Evolutionary conservation across 2,329 filamentous ascomycete genomes (phyloP).

Genomic region (Phialophora expanda): DNA sequence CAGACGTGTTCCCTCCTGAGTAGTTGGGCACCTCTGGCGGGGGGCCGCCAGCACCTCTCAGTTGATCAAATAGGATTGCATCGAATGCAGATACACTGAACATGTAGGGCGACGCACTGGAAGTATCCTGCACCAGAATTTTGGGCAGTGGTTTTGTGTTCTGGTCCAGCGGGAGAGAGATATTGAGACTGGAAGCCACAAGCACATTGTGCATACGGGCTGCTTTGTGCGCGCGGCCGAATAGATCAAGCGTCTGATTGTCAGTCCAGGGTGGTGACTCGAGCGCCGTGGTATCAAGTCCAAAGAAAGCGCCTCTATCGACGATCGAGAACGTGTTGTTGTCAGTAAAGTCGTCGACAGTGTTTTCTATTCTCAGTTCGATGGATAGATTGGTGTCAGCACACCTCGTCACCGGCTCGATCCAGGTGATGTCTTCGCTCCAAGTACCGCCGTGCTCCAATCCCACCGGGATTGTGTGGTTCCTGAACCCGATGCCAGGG

Average conservation of each 20-base stretch:
- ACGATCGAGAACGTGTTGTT: constrained; percentile 44
- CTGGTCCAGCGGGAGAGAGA: constrained; percentile 14
- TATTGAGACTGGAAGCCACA: constrained; percentile 24
- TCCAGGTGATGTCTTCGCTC: constrained; percentile 48
- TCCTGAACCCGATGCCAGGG: constrained; percentile 52
- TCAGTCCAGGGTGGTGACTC: constrained; percentile 41
- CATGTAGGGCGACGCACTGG: constrained; percentile 1
- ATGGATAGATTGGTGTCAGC: constrained; percentile 50
- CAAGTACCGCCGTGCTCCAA: constrained; percentile 19
- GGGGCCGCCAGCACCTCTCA: constrained; percentile 5
- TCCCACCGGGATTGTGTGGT: constrained; percentile 48
- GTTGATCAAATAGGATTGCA: background rate
- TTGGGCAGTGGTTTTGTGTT: background rate
- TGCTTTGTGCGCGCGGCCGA: constrained; percentile 50
- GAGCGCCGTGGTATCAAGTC: constrained; percentile 47
- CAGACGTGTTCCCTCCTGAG: constrained; percentile 5
- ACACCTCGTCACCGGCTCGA: constrained; percentile 51
- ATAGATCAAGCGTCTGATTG: constrained; percentile 46
- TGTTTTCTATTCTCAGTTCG: constrained; percentile 45
- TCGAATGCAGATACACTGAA: background rate
- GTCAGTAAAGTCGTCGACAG: background rate
- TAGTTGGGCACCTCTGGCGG: background rate
- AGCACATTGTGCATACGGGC: constrained; percentile 51
- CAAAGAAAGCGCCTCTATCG: constrained; percentile 53
- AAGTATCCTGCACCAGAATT: background rate